These are phyloP conservation scores for Kokia cookei DNA, from an alignment of 441 rosid species.

Conservation along the genomic window DNA sequence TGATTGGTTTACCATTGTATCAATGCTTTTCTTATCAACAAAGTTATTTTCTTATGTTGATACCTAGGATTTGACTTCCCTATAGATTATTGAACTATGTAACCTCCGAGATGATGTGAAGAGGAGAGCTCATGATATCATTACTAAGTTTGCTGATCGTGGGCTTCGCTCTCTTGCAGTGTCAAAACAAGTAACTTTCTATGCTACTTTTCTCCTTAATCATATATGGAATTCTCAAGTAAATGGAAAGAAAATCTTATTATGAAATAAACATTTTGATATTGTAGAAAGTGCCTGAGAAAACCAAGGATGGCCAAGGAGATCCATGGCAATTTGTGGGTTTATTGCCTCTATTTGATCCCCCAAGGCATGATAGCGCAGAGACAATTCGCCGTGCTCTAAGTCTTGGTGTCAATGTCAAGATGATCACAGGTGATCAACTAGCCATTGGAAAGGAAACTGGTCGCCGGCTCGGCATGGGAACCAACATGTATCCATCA, in stretches of 20 bases:
- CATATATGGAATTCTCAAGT: neutral
- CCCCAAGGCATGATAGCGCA: slow-evolving; percentile 77
- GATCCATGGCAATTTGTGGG: slow-evolving; percentile 58
- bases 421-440: slow-evolving; percentile 83
- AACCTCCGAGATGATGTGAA: slow-evolving; percentile 5
- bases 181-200: slow-evolving; percentile 5
- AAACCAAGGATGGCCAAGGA: slow-evolving; percentile 10
- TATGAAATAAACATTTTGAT: neutral
- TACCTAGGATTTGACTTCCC: neutral
- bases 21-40: neutral
- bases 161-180: slow-evolving; percentile 17
- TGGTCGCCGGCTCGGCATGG: slow-evolving; percentile 76
- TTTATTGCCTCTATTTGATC: slow-evolving; percentile 65
- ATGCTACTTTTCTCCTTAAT: neutral
- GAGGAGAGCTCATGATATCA: slow-evolving; percentile 10
- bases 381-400: slow-evolving; percentile 69
- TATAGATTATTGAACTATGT: slow-evolving; percentile 9
- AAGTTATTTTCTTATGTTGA: neutral
- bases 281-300: slow-evolving; percentile 3
- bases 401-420: slow-evolving; percentile 63
- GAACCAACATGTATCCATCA: slow-evolving; percentile 73
- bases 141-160: slow-evolving; percentile 13
- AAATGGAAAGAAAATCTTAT: neutral
- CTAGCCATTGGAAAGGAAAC: slow-evolving; percentile 74
- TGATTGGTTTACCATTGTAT: neutral